A percentile compares a stretch with the other conserved stretches of the same genome.
phyloP scores from a whole-genome alignment of 805 yeast species.

The Saccharomycopsis sp. region DNA sequence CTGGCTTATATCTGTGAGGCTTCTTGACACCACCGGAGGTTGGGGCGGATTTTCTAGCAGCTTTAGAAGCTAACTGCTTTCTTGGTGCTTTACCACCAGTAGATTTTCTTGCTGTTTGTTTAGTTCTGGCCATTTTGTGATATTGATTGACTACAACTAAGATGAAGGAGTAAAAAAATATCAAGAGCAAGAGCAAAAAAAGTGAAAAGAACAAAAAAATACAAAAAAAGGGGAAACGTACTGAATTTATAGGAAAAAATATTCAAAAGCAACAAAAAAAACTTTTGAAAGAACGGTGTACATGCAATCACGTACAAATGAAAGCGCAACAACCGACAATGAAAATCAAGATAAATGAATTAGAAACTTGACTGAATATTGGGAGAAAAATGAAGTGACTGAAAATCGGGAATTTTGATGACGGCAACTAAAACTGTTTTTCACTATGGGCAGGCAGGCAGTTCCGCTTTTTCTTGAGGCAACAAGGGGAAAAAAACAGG shows the following conservation, averaged over 20 bases:
- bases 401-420: background rate
- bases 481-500: background rate
- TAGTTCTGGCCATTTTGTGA: conserved; percentile 68
- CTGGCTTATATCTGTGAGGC: conserved; percentile 92
- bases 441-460: background rate
- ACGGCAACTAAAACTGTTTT: background rate
- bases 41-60: conserved; percentile 85
- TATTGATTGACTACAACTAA: background rate
- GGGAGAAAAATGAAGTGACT: background rate
- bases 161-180: background rate
- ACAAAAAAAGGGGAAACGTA: background rate
- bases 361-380: background rate
- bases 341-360: background rate
- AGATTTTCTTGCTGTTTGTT: conserved; percentile 83
- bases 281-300: background rate
- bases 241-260: background rate
- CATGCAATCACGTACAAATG: background rate
- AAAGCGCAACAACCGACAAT: background rate
- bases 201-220: background rate
- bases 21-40: conserved; percentile 82
- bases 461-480: background rate
- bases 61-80: conserved; percentile 85
- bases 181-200: background rate
- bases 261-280: background rate
- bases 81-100: conserved; percentile 93